Evolutionary conservation across 306 rosid species (phyloP), one percentile per base, ranked within the genome.

Genomic region (Glycyrrhiza uralensis): DNA sequence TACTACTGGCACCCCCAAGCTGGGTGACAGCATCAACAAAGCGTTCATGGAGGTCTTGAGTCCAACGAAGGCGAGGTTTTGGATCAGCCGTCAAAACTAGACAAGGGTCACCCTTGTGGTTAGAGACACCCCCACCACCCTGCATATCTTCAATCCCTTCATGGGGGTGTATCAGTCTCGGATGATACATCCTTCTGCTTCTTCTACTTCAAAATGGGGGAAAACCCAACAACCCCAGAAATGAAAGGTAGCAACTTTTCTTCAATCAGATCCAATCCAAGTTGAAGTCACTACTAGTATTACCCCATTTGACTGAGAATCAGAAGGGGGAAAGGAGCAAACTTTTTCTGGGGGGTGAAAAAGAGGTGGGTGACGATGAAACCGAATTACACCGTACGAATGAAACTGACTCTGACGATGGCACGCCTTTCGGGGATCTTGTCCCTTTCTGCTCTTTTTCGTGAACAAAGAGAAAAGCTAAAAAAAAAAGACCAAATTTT

Each of bases 51-150:
- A 94, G 92, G 84, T 94, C 99, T 44, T 93, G 87, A 9, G 99
- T 94, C 99, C 99, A 94, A 0, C 99, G 97, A 76, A 94, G 99
- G 10, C 99, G 96, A 32, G 99, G 99, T 66, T 91, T 92, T n/a
- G 98, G 98, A 87, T 92, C 98, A 65, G 98, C 91, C 2, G 97
- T 91, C 64, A 94, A 76, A 32, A 94, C 99, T 11, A 94, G 93
- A 38, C 99, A 91, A 12, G 99, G 96, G 65, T 94, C 99, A 1
- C 87, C 95, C 28, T 89, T 74, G 77, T 64, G 81, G 19, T 86
- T 50, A 55, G 82, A 33, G 50, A 73, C 67, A 71, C 20, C 66
- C 0, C 39, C 71, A 54, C 32, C 79, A 66, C 61, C 80, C 6
- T 82, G 96, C 51, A 92, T 8, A 69, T 87, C 96, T 24, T 83